Evolutionary conservation across 2,329 filamentous ascomycete species (phyloP), one percentile per base, ranked within the genome.

Genomic region (Phaeosphaeriaceae sp.): DNA sequence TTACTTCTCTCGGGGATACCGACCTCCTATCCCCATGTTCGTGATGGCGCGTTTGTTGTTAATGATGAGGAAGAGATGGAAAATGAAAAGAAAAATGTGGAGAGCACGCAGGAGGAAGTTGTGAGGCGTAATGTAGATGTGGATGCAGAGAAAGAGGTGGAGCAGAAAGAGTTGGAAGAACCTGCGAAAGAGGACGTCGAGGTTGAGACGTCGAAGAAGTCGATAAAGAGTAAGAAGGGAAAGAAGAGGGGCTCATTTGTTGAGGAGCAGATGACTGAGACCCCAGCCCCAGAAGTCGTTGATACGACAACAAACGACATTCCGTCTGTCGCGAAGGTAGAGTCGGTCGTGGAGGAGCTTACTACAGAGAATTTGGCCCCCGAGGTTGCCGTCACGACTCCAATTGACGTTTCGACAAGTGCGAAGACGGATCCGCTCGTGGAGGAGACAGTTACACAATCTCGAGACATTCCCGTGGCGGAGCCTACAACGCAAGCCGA

Each of bases 1-100:
- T 51, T 67, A 63, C 61, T 61, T 65, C 67, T 68, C 68, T 69
- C 67, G 54, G 67, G 65, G 68, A 67, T 69, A 69, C 68, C 68
- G 68, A 60, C 68, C 56, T 66, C 65, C 56, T 68, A 71, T 69
- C 63, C 68, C 67, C 63, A 61, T 54, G 57, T 66, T 61, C 54
- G 53, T 61, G 61, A 62, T 61, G 66, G 61, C 61, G 68, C 63
- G 61, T 63, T 67, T 69, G 62, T 62, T 67, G 65, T 60, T 58
- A 52, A 61, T 63, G 51, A 50, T 49, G 53, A 54, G 46, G 47
- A 51, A 48, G 47, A 45, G 36, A 22, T 42, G 36, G 51, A 19
- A 36, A 11, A 36, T 36, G 9, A 9, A 27, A 27, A 9, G 9
- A 9, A 4, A 4, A 27, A 9, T 27, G 25, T 5, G 25, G 25